Evolutionary conservation across 1,284 basidiomycete genomes (phyloP).

Genomic region (Pascua guehoae): DNA sequence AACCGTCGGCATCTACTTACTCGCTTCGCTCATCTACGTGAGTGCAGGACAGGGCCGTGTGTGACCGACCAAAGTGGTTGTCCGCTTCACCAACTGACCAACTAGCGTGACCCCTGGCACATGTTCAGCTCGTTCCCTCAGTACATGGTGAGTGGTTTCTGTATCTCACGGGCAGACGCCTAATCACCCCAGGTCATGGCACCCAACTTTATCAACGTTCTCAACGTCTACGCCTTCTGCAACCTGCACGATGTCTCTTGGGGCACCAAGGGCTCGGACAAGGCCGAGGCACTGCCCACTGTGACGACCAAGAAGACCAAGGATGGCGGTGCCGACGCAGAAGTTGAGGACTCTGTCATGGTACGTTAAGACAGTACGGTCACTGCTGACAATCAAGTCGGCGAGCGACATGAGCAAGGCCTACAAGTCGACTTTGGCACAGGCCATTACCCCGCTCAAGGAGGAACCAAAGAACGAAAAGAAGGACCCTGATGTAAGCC

Average conservation of each 20-base stretch:
- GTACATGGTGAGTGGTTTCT: conserved; percentile 56
- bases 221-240: conserved; percentile 96
- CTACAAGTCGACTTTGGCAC: conserved; percentile 89
- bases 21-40: conserved; percentile 85
- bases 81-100: background rate
- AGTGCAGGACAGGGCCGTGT: conserved; percentile 40
- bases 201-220: conserved; percentile 86
- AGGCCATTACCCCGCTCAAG: conserved; percentile 79
- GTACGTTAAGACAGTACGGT: no score
- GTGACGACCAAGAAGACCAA: conserved; percentile 78
- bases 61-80: no score
- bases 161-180: no score
- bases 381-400: conserved; percentile 49
- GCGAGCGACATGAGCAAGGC: conserved; percentile 79
- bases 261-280: conserved; percentile 61
- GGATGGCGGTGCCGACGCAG: conserved; percentile 53
- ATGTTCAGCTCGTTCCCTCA: conserved; percentile 96
- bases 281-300: conserved; percentile 88
- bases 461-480: conserved; percentile 65
- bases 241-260: conserved; percentile 76
- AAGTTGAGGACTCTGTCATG: conserved; percentile 32
- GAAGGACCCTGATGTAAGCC: conserved; percentile 71
- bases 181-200: conserved; percentile 58
- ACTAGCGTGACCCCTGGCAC: conserved; percentile 93
- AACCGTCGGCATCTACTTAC: conserved; percentile 81